Conservation (phyloP, 169 alveolate species). For the Toxoplasma gondii region DNA sequence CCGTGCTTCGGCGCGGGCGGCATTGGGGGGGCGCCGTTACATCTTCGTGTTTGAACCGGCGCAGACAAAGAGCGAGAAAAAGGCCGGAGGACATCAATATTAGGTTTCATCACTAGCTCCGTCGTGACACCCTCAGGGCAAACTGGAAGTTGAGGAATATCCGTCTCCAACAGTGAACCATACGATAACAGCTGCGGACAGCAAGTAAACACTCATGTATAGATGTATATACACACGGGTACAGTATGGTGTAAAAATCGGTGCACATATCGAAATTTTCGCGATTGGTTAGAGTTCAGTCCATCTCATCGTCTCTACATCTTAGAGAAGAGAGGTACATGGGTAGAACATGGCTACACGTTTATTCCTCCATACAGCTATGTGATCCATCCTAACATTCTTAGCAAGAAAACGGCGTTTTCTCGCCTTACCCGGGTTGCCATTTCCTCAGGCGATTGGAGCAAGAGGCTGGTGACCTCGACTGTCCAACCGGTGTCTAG, state of each 20-base stretch:
- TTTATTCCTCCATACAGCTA: background rate
- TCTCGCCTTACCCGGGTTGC: background rate
- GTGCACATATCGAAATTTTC: background rate
- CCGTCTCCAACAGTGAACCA: background rate
- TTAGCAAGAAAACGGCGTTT: background rate
- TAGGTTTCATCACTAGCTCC: background rate
- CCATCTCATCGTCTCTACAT: too few species aligned
- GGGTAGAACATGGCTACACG: background rate
- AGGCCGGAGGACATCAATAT: background rate
- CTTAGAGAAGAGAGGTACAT: background rate
- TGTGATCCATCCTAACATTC: too few species aligned
- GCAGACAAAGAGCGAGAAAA: too few species aligned
- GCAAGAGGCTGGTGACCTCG: background rate
- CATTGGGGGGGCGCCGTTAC: too few species aligned
- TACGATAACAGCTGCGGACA: background rate
- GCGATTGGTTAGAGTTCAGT: too few species aligned
- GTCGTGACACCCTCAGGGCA: slow-evolving; percentile 8
- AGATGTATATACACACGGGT: background rate
- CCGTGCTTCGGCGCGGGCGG: too few species aligned
- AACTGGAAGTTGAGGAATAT: background rate
- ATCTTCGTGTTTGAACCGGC: too few species aligned
- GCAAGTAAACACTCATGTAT: background rate
- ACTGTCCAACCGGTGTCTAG: background rate
- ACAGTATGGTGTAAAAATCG: background rate
- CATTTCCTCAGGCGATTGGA: background rate